Evolutionary conservation across 1,284 basidiomycete species (phyloP).

Genomic region (Pterulicium gracile): DNA sequence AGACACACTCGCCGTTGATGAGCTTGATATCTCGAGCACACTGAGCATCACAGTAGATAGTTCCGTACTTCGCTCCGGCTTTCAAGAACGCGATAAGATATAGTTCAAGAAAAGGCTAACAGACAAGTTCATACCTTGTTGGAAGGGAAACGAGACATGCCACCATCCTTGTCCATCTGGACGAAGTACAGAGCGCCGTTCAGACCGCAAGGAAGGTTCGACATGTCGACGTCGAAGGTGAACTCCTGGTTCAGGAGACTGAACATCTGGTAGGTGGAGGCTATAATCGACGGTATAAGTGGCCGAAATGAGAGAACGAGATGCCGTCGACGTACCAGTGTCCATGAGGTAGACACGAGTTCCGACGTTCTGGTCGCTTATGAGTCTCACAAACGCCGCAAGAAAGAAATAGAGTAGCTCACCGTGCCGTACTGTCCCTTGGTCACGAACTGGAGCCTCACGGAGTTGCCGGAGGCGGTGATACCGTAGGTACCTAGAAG

Average conservation of each 20-base stretch:
- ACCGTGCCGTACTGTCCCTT: conserved; percentile 16
- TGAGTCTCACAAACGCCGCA: conserved; percentile 17
- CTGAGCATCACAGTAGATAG: conserved; percentile 45
- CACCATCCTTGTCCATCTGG: conserved; percentile 42
- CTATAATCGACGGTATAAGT: conserved; percentile 10
- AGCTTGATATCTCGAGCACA: conserved; percentile 44
- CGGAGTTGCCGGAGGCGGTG: conserved; percentile 31
- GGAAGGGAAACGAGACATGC: conserved; percentile 27
- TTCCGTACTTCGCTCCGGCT: conserved; percentile 42
- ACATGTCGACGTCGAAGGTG: conserved; percentile 42
- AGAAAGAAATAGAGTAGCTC: too few relatives aligned
- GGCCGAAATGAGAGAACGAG: conserved; percentile 21
- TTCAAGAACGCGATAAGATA: conserved; percentile 17
- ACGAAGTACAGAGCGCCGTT: conserved; percentile 31
- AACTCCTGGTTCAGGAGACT: conserved; percentile 38
- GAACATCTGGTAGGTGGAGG: conserved; percentile 31
- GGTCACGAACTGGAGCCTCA: conserved; percentile 42
- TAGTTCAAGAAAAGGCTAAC: conserved; percentile 21
- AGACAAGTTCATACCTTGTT: conserved; percentile 25
- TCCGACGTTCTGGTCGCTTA: conserved; percentile 25
- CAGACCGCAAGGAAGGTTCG: conserved; percentile 42
- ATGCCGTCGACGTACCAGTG: conserved; percentile 25
- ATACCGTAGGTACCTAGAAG: conserved; percentile 27
- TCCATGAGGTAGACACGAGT: conserved; percentile 33
- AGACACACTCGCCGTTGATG: conserved; percentile 35